phyloP scores from a whole-genome alignment of 208 protist genomes.

The Herpetomonas tarakana region DNA sequence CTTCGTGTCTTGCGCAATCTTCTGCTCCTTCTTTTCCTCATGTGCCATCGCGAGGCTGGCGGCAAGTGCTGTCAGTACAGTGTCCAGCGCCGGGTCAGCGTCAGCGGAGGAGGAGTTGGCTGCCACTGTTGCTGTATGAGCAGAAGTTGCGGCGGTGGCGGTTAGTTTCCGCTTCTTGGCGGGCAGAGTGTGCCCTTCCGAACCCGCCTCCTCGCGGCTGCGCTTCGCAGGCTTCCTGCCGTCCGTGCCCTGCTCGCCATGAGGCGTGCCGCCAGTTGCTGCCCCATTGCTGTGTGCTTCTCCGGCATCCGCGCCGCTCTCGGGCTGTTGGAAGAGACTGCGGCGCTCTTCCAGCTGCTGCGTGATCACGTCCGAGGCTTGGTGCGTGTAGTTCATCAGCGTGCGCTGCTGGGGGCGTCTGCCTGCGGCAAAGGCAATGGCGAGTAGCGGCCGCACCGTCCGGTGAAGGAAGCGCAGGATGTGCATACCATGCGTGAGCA shows the following conservation, averaged over 20 bases:
- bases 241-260: neutral
- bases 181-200: neutral
- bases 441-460: conserved; percentile 49
- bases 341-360: conserved; percentile 76
- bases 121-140: no score
- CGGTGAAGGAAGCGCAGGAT: conserved; percentile 23
- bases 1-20: conserved; percentile 13
- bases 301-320: neutral
- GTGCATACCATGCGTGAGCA: conserved; percentile 18
- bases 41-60: conserved; percentile 8
- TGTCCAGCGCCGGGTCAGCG: conserved; percentile 6
- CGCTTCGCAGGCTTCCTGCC: conserved; percentile 1
- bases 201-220: neutral
- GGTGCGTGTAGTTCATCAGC: conserved; percentile 51
- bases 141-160: neutral
- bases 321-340: conserved; percentile 15
- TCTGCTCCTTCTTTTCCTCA: conserved; percentile 7
- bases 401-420: conserved; percentile 36
- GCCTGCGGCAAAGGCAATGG: conserved; percentile 35
- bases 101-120: neutral
- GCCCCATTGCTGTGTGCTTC: no score
- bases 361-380: conserved; percentile 49
- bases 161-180: neutral
- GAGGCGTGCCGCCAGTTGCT: no score
- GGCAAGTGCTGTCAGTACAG: conserved; percentile 7